phyloP scores from a whole-genome alignment of 306 rosid species.

The Fragaria nilgerrensis region DNA sequence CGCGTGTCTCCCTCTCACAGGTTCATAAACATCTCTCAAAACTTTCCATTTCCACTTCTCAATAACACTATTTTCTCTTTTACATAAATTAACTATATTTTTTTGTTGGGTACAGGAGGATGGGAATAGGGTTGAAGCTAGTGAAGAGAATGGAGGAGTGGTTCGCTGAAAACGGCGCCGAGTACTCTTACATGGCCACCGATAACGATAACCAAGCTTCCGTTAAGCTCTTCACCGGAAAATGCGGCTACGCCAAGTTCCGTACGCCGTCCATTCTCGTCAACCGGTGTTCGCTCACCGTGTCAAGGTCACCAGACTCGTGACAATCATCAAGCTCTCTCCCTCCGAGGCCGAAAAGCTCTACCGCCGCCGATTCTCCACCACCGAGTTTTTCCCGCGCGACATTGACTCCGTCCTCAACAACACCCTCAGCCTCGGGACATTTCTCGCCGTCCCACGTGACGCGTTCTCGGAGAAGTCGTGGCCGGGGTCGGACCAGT shows the following conservation, averaged over 20 bases:
- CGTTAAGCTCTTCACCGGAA: slow-evolving; percentile 71
- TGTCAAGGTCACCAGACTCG: slow-evolving; percentile 33
- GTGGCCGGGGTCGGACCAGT: slow-evolving; percentile 64
- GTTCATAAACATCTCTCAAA: slow-evolving; percentile 20
- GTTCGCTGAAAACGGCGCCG: slow-evolving; percentile 72
- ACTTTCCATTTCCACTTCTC: neutral
- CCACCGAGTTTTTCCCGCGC: slow-evolving; percentile 89
- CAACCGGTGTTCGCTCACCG: slow-evolving; percentile 80
- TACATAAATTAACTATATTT: neutral
- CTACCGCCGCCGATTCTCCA: slow-evolving; percentile 72
- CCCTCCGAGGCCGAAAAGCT: slow-evolving; percentile 63
- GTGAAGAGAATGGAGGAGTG: slow-evolving; percentile 65
- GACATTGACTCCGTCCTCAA: slow-evolving; percentile 77
- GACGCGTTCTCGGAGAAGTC: slow-evolving; percentile 29
- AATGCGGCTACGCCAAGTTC: slow-evolving; percentile 87
- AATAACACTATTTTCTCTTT: too few relatives aligned
- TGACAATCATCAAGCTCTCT: slow-evolving; percentile 45
- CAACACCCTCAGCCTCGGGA: slow-evolving; percentile 70
- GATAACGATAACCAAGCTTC: slow-evolving; percentile 85
- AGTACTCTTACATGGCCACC: slow-evolving; percentile 90
- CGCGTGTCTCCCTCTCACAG: slow-evolving; percentile 87
- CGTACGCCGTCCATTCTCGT: slow-evolving; percentile 84
- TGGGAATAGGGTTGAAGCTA: slow-evolving; percentile 83
- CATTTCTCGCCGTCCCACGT: slow-evolving; percentile 75
- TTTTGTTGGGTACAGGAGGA: slow-evolving; percentile 48